A percentile compares a stretch with the other conserved stretches of the same genome.
Conservation (phyloP, 1,139 yeast species). For the Scheffersomyces segobiensis region DNA sequence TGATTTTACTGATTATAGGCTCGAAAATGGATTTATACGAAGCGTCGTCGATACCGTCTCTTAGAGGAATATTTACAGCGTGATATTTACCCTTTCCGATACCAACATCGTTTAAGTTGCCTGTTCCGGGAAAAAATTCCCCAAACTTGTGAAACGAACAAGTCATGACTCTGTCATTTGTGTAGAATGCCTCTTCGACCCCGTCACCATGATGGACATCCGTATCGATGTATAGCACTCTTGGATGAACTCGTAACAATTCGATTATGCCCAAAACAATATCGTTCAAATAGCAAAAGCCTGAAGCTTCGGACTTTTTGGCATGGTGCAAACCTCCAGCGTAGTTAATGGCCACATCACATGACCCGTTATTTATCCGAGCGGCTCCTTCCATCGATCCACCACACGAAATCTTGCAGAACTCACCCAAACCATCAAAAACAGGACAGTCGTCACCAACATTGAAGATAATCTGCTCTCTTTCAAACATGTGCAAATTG, state of each 20-base stretch:
- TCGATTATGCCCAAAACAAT: slow-evolving; percentile 90
- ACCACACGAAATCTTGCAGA: slow-evolving; percentile 91
- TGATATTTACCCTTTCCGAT: slow-evolving; percentile 87
- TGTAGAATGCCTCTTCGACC: slow-evolving; percentile 95
- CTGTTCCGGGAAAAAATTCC: slow-evolving; percentile 96
- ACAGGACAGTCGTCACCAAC: slow-evolving; percentile 98
- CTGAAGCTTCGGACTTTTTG: slow-evolving; percentile 92
- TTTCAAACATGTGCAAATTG: slow-evolving; percentile 83
- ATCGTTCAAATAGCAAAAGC: slow-evolving; percentile 87
- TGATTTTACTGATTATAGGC: slow-evolving; percentile 75
- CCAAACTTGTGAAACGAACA: slow-evolving; percentile 97
- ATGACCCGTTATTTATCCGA: slow-evolving; percentile 85
- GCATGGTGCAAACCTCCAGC: slow-evolving; percentile 99
- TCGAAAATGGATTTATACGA: slow-evolving; percentile 85
- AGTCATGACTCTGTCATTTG: slow-evolving; percentile 96
- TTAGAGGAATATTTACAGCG: slow-evolving; percentile 82
- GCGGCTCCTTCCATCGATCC: slow-evolving; percentile 98
- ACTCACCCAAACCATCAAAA: slow-evolving; percentile 93
- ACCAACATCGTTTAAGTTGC: slow-evolving; percentile 85
- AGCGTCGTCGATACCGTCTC: slow-evolving; percentile 92
- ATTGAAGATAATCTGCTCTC: slow-evolving; percentile 90
- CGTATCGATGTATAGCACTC: slow-evolving; percentile 91
- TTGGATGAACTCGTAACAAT: slow-evolving; percentile 83
- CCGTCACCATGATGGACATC: slow-evolving; percentile 99
- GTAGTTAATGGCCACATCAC: slow-evolving; percentile 95